Base-by-base conservation (phyloP, 352 stramenopile species). In the Phytophthora parvispora region DNA sequence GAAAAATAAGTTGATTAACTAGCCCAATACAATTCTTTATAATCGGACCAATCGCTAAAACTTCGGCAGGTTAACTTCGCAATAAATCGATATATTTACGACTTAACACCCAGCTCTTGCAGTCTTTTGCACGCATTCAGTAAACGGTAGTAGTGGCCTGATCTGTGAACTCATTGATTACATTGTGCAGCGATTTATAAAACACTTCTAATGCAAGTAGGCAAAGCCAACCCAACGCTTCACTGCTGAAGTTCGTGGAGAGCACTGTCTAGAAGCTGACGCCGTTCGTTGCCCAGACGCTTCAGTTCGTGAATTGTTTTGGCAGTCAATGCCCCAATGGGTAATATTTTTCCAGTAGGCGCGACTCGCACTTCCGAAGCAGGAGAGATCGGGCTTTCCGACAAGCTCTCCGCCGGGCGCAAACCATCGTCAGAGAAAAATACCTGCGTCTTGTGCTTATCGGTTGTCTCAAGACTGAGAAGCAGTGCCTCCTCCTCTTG, bases 171-270 rank as follows among this genome's bases (percentile, higher is more conserved):
- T 9, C 51, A n/a, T 43, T n/a, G 4, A 64, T 31, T 64, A 58
- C 51, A 52, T 63, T 59, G 49, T 66, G 55, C 49, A 66, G 22
- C 10, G 15, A 60, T 45, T 55, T 13, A n/a, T n/a, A 36, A 64
- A 63, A 34, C 48, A 31, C 16, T 36, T 42, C 28, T 59, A 4
- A 65, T 64, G 55, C 18, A 64, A 24, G 24, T 8, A 40, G 16
- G 47, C 42, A 20, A 31, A 56, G 28, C 42, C n/a, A 31, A 13
- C 6, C n/a, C 7, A 29, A 29, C 18, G 53, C 2, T n/a, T 69
- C 43, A 73, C 15, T 52, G 24, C 52, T 72, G 69, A 13, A 77
- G 58, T 24, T 77, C 69, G 31, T 77, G 48, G n/a, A 77, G 50
- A 52, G 69, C 64, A 57, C 51, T 62, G 10, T 70, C 69, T 25